Conservation (phyloP, 2,329 filamentous ascomycete genomes). For the Exophiala bonariae region DNA sequence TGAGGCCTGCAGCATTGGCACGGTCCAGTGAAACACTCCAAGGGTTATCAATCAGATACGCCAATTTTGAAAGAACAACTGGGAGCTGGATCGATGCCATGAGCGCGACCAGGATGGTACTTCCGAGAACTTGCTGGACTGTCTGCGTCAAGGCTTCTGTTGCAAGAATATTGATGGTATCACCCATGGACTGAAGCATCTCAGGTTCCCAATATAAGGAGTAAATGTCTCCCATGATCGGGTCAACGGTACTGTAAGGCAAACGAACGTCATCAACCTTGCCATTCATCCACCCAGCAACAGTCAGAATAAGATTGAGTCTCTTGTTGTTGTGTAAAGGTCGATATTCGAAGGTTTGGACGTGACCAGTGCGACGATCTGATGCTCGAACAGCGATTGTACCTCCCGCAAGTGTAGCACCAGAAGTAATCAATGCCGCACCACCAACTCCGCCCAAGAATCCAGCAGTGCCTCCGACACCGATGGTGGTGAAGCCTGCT, state of each 20-base stretch:
- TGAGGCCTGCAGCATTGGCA: slow-evolving; percentile 83
- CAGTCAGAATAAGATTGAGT: slow-evolving; percentile 90
- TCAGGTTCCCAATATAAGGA: slow-evolving; percentile 97
- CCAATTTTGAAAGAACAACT: slow-evolving; percentile 85
- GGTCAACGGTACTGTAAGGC: slow-evolving; percentile 93
- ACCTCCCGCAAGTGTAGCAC: slow-evolving; percentile 80
- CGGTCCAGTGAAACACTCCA: slow-evolving; percentile 96
- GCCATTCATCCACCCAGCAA: slow-evolving; percentile 98
- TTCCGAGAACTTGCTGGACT: slow-evolving; percentile 90
- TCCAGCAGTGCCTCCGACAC: slow-evolving; percentile 80
- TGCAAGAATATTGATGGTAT: slow-evolving; percentile 96
- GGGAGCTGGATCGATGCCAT: slow-evolving; percentile 95
- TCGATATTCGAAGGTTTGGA: slow-evolving; percentile 95
- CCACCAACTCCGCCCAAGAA: slow-evolving; percentile 92
- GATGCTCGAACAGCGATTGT: slow-evolving; percentile 84
- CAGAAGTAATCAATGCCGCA: slow-evolving; percentile 89
- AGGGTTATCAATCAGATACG: slow-evolving; percentile 96
- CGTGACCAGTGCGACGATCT: slow-evolving; percentile 82
- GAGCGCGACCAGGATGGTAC: slow-evolving; percentile 79
- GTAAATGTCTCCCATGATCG: slow-evolving; percentile 97
- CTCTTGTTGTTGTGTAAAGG: slow-evolving; percentile 97
- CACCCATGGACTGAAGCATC: slow-evolving; percentile 96
- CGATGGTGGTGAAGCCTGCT: slow-evolving; percentile 92
- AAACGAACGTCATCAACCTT: slow-evolving; percentile 95
- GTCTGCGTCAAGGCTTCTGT: slow-evolving; percentile 98